Conservation (phyloP, 2,329 filamentous ascomycete species). For the Alternaria sp. region DNA sequence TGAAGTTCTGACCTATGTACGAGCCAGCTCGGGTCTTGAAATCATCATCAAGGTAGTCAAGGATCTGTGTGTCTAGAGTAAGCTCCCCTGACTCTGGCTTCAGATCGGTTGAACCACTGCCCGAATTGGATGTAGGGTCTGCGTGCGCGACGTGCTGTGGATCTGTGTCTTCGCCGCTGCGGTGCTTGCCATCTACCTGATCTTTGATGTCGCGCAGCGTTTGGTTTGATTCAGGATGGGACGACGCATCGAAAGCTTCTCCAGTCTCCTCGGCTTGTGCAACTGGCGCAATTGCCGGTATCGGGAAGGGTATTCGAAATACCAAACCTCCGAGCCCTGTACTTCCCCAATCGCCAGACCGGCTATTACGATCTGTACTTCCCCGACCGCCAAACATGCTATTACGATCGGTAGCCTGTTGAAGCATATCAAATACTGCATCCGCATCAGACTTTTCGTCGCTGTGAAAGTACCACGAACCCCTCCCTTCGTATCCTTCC, state of each 20-base stretch:
- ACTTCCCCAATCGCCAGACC: too few relatives aligned
- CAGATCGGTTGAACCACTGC: neutral
- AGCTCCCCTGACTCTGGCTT: neutral
- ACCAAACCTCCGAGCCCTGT: too few relatives aligned
- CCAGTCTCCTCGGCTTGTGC: neutral
- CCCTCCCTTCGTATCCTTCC: too few relatives aligned
- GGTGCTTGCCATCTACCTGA: neutral
- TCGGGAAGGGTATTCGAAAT: too few relatives aligned
- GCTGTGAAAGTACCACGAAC: neutral
- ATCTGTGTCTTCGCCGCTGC: too few relatives aligned
- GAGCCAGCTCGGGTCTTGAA: slow-evolving; percentile 20
- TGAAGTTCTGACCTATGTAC: slow-evolving; percentile 20
- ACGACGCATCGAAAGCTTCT: fast-evolving
- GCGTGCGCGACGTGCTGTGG: fast-evolving
- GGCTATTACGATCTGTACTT: too few relatives aligned
- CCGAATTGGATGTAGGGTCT: neutral
- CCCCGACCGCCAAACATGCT: too few relatives aligned
- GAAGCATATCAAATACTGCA: neutral
- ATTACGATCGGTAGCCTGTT: too few relatives aligned
- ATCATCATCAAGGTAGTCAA: slow-evolving; percentile 18
- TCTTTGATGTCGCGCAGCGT: neutral
- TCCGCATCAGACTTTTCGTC: neutral
- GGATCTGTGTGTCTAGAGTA: neutral
- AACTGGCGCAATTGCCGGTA: too few relatives aligned
- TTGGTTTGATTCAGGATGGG: too few relatives aligned